phyloP scores from a whole-genome alignment of 768 basidiomycete species.

The Mycena rosella region DNA sequence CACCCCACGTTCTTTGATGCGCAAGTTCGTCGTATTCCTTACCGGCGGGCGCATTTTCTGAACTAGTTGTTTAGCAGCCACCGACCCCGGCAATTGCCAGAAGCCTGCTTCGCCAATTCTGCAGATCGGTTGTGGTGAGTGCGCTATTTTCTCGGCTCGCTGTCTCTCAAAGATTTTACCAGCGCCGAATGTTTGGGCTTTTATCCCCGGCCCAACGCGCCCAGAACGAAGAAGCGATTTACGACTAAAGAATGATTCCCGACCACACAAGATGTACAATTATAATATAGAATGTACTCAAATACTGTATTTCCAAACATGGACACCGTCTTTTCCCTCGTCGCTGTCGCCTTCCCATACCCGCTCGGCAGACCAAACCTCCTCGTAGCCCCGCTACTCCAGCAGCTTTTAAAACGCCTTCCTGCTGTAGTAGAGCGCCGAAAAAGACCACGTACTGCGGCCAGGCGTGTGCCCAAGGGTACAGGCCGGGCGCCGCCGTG shows the following conservation, averaged over 20 bases:
- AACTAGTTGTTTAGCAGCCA: no score
- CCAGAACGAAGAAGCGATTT: slow-evolving; percentile 24
- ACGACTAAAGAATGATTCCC: slow-evolving; percentile 30
- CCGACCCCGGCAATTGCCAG: no score
- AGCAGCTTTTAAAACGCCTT: slow-evolving; percentile 64
- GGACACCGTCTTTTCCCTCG: slow-evolving; percentile 74
- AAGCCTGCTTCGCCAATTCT: background rate
- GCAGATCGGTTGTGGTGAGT: slow-evolving; percentile 20
- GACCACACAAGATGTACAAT: no score
- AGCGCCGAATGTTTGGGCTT: slow-evolving; percentile 9
- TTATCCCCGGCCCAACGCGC: slow-evolving; percentile 14
- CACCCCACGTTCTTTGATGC: no score
- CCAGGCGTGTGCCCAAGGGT: slow-evolving; percentile 81
- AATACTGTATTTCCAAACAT: slow-evolving; percentile 71
- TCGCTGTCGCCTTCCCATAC: slow-evolving; percentile 83
- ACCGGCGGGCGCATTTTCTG: no score
- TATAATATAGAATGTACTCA: background rate
- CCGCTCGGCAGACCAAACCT: slow-evolving; percentile 74
- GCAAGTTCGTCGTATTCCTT: no score
- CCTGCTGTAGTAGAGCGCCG: slow-evolving; percentile 74
- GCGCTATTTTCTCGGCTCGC: background rate
- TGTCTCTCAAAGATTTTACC: background rate
- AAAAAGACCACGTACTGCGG: slow-evolving; percentile 88
- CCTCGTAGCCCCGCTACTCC: slow-evolving; percentile 67
- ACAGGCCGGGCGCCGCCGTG: slow-evolving; percentile 40